phyloP scores from a whole-genome alignment of 2,329 filamentous ascomycete species.

The Paraphaeosphaeria sporulosa region DNA sequence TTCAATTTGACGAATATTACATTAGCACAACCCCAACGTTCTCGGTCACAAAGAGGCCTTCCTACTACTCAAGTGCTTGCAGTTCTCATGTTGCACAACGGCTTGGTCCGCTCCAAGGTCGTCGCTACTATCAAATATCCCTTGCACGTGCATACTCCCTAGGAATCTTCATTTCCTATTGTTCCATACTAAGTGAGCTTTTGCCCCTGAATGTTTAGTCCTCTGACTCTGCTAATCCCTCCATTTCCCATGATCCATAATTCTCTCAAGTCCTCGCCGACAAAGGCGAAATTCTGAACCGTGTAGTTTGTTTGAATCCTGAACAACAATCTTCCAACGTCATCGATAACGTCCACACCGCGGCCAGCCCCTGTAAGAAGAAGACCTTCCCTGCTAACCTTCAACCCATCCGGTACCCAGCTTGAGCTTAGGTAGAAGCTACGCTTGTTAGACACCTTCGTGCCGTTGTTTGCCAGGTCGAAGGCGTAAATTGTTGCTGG shows the following conservation, averaged over 20 bases:
- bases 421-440: neutral
- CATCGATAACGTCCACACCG: neutral
- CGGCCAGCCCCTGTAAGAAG: neutral
- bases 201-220: neutral
- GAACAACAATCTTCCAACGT: neutral
- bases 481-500: neutral
- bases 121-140: too few species aligned
- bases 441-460: neutral
- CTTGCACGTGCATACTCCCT: too few species aligned
- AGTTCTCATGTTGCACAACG: too few species aligned
- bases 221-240: conserved; percentile 2
- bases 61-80: too few species aligned
- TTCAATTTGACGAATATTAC: too few species aligned
- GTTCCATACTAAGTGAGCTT: neutral
- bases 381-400: neutral
- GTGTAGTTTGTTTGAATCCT: neutral
- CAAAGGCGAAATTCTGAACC: neutral
- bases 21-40: too few species aligned
- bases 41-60: too few species aligned
- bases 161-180: neutral
- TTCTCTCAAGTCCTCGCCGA: neutral
- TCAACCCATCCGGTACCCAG: neutral
- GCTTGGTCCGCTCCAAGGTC: too few species aligned
- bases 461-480: neutral
- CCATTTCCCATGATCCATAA: neutral